A percentile compares a stretch with the other conserved stretches of the same genome.
These are phyloP conservation scores for Plectranthus barbatus DNA, from an alignment of 257 asterid genomes.

Conservation along the genomic window DNA sequence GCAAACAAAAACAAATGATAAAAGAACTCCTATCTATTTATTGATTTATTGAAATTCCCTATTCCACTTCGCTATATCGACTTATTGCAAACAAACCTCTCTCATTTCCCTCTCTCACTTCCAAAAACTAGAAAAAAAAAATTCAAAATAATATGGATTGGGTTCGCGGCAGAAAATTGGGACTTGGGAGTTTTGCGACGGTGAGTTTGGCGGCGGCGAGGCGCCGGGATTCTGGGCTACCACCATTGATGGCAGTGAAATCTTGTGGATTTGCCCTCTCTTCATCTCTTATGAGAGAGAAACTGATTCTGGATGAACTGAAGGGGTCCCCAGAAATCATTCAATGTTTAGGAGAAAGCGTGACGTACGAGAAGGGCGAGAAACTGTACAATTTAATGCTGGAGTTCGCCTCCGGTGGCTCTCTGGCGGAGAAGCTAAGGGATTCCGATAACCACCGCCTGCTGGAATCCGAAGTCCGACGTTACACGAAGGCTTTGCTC, in stretches of 20 bases:
- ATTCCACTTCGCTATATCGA: not conserved
- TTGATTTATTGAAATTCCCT: not conserved
- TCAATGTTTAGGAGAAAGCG: slow-evolving; percentile 31
- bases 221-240: slow-evolving; percentile 2
- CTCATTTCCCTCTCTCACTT: not conserved
- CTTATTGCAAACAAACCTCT: not conserved
- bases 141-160: slow-evolving; percentile 29
- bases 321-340: slow-evolving; percentile 30
- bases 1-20: not conserved
- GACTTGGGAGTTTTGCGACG: slow-evolving; percentile 50
- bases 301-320: slow-evolving; percentile 26
- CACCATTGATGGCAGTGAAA: slow-evolving; percentile 45
- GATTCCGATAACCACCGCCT: slow-evolving; percentile 2
- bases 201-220: slow-evolving; percentile 35
- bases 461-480: slow-evolving; percentile 26
- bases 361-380: slow-evolving; percentile 29
- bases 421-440: slow-evolving; percentile 21
- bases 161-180: slow-evolving; percentile 43
- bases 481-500: slow-evolving; percentile 25
- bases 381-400: slow-evolving; percentile 31
- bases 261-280: slow-evolving; percentile 27
- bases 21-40: not conserved
- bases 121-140: not conserved
- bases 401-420: slow-evolving; percentile 41
- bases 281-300: slow-evolving; percentile 32